Evolutionary conservation across 306 rosid genomes (phyloP).

Genomic region (peach (Prunus persica)): DNA sequence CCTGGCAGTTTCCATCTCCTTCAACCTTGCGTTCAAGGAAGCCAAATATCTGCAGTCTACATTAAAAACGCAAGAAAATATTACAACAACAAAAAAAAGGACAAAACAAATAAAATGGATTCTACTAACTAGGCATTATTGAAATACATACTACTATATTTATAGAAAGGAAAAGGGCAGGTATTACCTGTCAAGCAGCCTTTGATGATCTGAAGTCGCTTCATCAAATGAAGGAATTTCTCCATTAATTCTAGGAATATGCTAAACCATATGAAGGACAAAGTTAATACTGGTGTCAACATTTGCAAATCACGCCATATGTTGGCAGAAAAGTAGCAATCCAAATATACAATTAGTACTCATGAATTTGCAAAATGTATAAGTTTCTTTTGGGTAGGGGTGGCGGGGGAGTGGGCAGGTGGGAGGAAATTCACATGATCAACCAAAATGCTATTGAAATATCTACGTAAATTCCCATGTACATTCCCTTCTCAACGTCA

Average conservation of each 20-base stretch:
- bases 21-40: conserved; percentile 60
- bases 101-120: conserved; percentile 10
- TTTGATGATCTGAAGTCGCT: conserved; percentile 90
- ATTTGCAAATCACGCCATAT: conserved; percentile 8
- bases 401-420: neutral
- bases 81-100: neutral
- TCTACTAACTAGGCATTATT: neutral
- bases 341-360: neutral
- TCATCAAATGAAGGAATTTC: conserved; percentile 88
- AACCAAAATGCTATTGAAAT: neutral
- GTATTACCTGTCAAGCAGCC: conserved; percentile 75
- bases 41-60: conserved; percentile 68
- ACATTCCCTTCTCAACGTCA: neutral
- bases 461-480: neutral
- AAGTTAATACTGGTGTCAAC: conserved; percentile 1
- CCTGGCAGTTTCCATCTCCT: conserved; percentile 98
- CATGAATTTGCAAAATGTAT: neutral
- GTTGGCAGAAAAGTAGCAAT: neutral
- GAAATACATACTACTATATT: neutral
- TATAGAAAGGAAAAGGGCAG: conserved; percentile 8
- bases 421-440: neutral
- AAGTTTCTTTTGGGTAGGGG: neutral
- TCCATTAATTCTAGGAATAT: conserved; percentile 85
- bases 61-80: conserved; percentile 11
- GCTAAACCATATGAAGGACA: conserved; percentile 44